Evolutionary conservation across 2,329 filamentous ascomycete genomes (phyloP).

Genomic region (Diaporthe longicolla): DNA sequence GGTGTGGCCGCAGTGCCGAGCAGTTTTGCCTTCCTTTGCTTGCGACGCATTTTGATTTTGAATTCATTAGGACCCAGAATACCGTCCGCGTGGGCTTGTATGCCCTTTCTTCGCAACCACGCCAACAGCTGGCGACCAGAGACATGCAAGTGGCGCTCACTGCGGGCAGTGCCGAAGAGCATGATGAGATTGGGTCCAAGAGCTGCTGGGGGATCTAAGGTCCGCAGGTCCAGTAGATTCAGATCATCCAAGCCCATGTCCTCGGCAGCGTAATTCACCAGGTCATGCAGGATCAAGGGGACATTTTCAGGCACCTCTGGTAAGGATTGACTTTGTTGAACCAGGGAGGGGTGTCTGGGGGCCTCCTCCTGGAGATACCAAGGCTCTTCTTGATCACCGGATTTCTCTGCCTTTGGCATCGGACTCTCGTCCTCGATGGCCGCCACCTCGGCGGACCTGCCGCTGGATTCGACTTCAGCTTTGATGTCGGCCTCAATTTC

Average conservation of each 20-base stretch:
- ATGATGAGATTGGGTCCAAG: constrained; percentile 92
- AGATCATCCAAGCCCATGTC: constrained; percentile 90
- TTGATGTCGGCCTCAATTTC: constrained; percentile 30
- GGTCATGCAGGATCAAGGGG: constrained; percentile 77
- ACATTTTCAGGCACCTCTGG: constrained; percentile 75
- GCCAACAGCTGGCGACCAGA: constrained; percentile 90
- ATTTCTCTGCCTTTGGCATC: constrained; percentile 23
- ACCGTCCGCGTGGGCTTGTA: constrained; percentile 87
- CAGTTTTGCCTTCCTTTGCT: constrained; percentile 85
- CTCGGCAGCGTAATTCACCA: constrained; percentile 84
- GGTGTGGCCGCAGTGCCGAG: constrained; percentile 79
- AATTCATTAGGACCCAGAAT: constrained; percentile 91
- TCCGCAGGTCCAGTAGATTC: constrained; percentile 83
- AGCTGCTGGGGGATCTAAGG: constrained; percentile 87
- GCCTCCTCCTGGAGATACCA: constrained; percentile 90
- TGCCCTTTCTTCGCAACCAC: constrained; percentile 82
- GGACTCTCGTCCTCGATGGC: constrained; percentile 39
- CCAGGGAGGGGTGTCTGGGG: constrained; percentile 64
- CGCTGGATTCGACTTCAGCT: neutral
- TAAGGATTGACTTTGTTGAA: constrained; percentile 61
- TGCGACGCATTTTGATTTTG: constrained; percentile 86
- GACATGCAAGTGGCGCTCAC: constrained; percentile 93
- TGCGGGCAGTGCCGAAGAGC: constrained; percentile 91
- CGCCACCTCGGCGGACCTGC: neutral
- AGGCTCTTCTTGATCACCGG: constrained; percentile 48